phyloP scores from a whole-genome alignment of 2,329 filamentous ascomycete species.

The Neofusicoccum umdonicola region DNA sequence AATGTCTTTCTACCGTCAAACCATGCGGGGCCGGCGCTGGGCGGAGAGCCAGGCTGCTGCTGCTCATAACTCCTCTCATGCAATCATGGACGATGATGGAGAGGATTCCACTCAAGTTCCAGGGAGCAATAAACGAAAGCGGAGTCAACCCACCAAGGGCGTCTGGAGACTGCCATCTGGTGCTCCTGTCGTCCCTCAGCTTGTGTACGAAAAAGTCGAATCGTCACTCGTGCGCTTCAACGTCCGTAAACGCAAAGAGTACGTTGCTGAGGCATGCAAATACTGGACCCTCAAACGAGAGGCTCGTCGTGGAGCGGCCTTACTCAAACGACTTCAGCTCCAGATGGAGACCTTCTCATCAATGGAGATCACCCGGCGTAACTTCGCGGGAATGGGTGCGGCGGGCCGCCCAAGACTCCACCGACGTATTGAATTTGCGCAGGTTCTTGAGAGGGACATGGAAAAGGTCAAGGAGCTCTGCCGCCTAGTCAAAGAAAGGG shows the following conservation, averaged over 20 bases:
- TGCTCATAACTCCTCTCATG: constrained; percentile 8
- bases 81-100: constrained; percentile 50
- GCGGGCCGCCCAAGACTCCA: constrained; percentile 74
- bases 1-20: constrained; percentile 83
- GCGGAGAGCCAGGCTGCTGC: constrained; percentile 85
- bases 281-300: constrained; percentile 99
- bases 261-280: constrained; percentile 85
- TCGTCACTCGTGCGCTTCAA: constrained; percentile 78
- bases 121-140: constrained; percentile 59
- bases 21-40: constrained; percentile 88
- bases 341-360: constrained; percentile 96
- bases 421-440: constrained; percentile 84
- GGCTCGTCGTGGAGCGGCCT: constrained; percentile 81
- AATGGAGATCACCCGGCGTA: constrained; percentile 92
- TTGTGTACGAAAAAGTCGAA: constrained; percentile 83
- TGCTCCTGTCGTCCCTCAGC: constrained; percentile 87
- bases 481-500: constrained; percentile 69
- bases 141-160: constrained; percentile 57
- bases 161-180: constrained; percentile 92
- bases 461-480: constrained; percentile 71
- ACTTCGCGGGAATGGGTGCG: constrained; percentile 93
- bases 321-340: constrained; percentile 88
- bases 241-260: constrained; percentile 86
- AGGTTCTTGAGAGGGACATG: constrained; percentile 72
- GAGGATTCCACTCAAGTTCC: constrained; percentile 44